Evolutionary conservation across 257 asterid genomes (phyloP).

Genomic region (Capsicum rhomboideum): DNA sequence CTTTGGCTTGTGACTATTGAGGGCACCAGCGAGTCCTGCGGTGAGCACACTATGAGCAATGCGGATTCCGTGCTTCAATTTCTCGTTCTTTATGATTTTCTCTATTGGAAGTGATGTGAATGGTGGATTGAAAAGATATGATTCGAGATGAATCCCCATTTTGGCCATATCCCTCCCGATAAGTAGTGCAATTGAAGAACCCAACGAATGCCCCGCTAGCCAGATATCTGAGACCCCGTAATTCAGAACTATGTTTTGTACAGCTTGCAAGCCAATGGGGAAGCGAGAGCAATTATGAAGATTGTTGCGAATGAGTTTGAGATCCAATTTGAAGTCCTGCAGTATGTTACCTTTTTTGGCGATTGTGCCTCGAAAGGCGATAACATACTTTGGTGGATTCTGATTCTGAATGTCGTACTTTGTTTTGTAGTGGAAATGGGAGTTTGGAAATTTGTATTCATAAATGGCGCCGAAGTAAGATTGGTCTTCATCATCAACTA

Average conservation of each 20-base stretch:
- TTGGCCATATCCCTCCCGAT: constrained; percentile 46
- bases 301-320: constrained; percentile 31
- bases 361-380: constrained; percentile 67
- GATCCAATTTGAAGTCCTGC: constrained; percentile 53
- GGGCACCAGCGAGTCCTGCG: constrained; percentile 50
- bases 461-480: constrained; percentile 54
- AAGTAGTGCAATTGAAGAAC: constrained; percentile 57
- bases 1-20: constrained; percentile 5
- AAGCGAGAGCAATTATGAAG: constrained; percentile 45
- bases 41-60: constrained; percentile 41
- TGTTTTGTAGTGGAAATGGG: constrained; percentile 5
- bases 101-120: constrained; percentile 59
- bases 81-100: constrained; percentile 27
- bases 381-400: constrained; percentile 36
- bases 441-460: constrained; percentile 22
- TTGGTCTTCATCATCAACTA: constrained; percentile 40
- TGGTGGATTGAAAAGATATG: constrained; percentile 73
- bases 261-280: constrained; percentile 25
- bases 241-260: background rate
- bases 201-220: constrained; percentile 74
- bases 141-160: constrained; percentile 31
- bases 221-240: constrained; percentile 33
- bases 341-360: constrained; percentile 27
- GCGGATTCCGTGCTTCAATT: constrained; percentile 43
- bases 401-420: background rate